Evolutionary conservation across 2,329 filamentous ascomycete species (phyloP), one percentile per base, ranked within the genome.

Genomic region (Pseudopyrenochaeta lycopersici): DNA sequence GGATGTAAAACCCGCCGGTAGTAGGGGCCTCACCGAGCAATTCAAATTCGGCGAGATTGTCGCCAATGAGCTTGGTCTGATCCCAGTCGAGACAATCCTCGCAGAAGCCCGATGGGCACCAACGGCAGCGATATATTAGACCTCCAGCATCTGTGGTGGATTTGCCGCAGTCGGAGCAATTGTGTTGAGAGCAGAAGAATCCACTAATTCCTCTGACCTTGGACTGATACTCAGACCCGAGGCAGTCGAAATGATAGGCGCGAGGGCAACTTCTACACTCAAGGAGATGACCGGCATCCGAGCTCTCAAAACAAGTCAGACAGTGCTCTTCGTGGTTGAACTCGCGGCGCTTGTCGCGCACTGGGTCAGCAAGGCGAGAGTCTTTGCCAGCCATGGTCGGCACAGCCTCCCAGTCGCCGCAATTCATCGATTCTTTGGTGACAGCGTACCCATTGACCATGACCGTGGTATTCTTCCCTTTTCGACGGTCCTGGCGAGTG

Each of bases 11-110:
- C 0, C 80, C 81, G 23, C 81, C 77, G 0, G 63, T 53, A 2
- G 74, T 70, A 2, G 75, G 68, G 0, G 66, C 67, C 49, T 81
- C 84, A 1, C 76, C 77, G 1, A 85, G 70, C n/a, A 81, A 58
- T 49, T 85, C 78, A 46, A 81, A 83, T 61, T 86, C 83, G 1
- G 78, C 76, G 0, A 86, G 68, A 12, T 77, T 80, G 20, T 83
- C 78, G 9, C 82, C 84, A 11, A 87, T 64, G 0, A 87, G 77
- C 3, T 75, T 73, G 0, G 79, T 77, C 2, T 75, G 73, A 3
- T 82, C 76, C 72, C 82, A 86, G 42, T 86, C 79, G 0, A 87
- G 65, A 61, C 85, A 87, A 39, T 86, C 81, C 49, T 88, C 85
- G 61, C 85, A 88, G 60, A 78, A 86, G 0, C 80, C 84, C 2